Base-by-base conservation (phyloP, 768 basidiomycete genomes). In the Daedaleopsis sinensis region DNA sequence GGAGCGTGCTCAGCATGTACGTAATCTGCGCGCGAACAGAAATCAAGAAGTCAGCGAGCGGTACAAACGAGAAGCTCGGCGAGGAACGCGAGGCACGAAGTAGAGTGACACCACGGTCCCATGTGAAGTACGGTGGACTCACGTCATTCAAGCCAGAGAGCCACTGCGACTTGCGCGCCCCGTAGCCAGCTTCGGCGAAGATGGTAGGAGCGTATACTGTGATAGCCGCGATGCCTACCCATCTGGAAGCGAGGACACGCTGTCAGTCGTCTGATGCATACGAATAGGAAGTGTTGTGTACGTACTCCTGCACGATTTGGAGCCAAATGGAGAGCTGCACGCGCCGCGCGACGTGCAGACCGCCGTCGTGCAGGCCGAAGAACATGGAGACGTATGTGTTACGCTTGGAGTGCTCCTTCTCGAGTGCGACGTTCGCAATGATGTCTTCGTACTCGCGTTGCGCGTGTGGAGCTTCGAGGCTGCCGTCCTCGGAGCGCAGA, bases 161-260 rank as follows among this genome's bases (percentile, higher is more conserved):
- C 78, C 79, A 79, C 51, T 79, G 77, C 0, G 77, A 69, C 63
- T 80, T 80, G 54, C 78, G 70, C 18, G 79, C 67, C 39, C 70
- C 73, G 57, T 79, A 80, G 15, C 79, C 79, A 21, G 79, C 78
- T 61, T 73, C 72, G 9, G 78, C 73, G 63, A 80, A 79, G 58
- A 80, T 79, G 10, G 77, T 79, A 1, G 79, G 78, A 7, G 78
- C 78, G 51, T 80, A 80, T 1, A 79, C 79, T 6, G 79, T 80
- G 55, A 80, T 78, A 6, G 79, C 78, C 36, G 79, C 78, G 38
- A 80, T 79, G 12, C 79, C 79, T 18, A 78, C 75, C 79, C 79
- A 80, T 67, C 76, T 77, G 50, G 7, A 6, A 39, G 12, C 2
- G n/a, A 18, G 11, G 9, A 24, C 27, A 32, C 7, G 39, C 18